Evolutionary conservation across 2,329 filamentous ascomycete genomes (phyloP).

Genomic region (Curvularia eragrostidis): DNA sequence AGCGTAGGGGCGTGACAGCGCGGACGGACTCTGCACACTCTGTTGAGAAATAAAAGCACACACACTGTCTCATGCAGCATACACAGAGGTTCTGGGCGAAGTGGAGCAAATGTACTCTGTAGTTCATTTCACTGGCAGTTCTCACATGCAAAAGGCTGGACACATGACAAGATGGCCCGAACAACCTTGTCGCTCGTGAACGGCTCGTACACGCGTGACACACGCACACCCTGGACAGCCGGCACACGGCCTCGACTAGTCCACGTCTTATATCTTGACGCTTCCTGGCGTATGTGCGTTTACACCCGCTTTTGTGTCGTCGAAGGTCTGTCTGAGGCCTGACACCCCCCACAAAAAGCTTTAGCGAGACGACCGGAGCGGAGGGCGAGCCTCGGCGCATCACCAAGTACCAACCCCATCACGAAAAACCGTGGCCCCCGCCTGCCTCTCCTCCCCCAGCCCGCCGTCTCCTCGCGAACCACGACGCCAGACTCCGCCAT

Average conservation of each 20-base stretch:
- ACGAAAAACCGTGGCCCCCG: conserved; percentile 28
- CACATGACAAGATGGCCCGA: conserved; percentile 2
- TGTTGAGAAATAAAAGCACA: conserved; percentile 19
- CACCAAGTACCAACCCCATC: conserved; percentile 9
- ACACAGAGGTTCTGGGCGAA: neutral
- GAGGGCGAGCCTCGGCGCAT: conserved; percentile 26
- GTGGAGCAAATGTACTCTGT: neutral
- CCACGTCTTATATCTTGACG: neutral
- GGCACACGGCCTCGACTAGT: neutral
- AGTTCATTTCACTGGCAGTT: neutral
- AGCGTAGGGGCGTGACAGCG: conserved; percentile 25
- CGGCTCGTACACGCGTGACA: conserved; percentile 3
- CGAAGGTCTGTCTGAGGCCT: neutral
- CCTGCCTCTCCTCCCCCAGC: conserved; percentile 1
- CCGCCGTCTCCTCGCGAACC: neutral
- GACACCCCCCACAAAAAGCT: conserved; percentile 8
- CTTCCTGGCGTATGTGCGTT: neutral
- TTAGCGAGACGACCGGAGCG: conserved; percentile 18
- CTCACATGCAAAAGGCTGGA: conserved; percentile 1
- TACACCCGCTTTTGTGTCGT: neutral
- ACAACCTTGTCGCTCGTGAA: conserved; percentile 1
- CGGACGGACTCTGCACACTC: conserved; percentile 13
- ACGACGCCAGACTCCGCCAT: conserved; percentile 26
- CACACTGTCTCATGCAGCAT: neutral
- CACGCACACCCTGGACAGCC: neutral